Conservation (phyloP, 2,329 filamentous ascomycete genomes). For the Keithomyces neogunnii region DNA sequence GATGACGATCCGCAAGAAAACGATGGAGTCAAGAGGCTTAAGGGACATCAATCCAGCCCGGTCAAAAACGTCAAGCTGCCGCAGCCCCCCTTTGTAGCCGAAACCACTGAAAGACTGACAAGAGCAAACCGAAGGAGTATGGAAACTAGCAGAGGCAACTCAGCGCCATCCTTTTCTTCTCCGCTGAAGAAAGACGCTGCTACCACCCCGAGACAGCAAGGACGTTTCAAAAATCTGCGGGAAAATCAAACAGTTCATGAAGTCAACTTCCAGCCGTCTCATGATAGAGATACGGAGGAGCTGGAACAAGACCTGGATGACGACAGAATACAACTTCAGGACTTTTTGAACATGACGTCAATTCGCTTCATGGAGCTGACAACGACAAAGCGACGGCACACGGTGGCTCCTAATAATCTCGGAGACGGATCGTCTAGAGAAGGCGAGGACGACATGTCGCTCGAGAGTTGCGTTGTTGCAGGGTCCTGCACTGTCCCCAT, state of each 20-base stretch:
- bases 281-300: constrained; percentile 31
- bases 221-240: constrained; percentile 45
- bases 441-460: constrained; percentile 43
- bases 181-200: constrained; percentile 35
- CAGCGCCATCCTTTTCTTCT: constrained; percentile 35
- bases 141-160: constrained; percentile 32
- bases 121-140: constrained; percentile 40
- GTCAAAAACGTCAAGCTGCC: constrained; percentile 67
- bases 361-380: constrained; percentile 98
- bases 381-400: constrained; percentile 89
- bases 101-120: constrained; percentile 53
- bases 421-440: constrained; percentile 32
- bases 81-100: constrained; percentile 58
- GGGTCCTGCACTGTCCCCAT: constrained; percentile 88
- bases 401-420: constrained; percentile 51
- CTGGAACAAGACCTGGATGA: constrained; percentile 41
- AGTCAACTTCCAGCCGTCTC: constrained; percentile 34
- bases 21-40: constrained; percentile 60
- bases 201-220: constrained; percentile 48
- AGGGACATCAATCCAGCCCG: constrained; percentile 63
- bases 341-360: constrained; percentile 90
- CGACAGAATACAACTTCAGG: constrained; percentile 69
- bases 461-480: constrained; percentile 77
- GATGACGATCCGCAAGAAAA: constrained; percentile 52
- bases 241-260: constrained; percentile 37